Conservation (phyloP, 352 stramenopile species). For the Phytophthora podocarpi region DNA sequence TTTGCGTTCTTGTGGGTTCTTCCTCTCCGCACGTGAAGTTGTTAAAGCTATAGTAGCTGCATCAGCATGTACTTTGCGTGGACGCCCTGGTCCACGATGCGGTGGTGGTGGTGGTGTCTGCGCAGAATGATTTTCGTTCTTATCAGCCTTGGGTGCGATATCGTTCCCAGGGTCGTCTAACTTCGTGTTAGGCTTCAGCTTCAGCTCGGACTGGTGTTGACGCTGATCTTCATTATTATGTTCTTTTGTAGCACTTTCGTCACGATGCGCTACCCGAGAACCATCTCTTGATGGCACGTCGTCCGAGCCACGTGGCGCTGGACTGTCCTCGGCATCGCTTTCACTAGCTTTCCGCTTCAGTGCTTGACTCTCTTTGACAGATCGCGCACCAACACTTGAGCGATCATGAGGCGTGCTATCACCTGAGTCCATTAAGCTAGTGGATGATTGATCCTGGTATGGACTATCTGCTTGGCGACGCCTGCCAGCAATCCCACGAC, state of each 20-base stretch:
- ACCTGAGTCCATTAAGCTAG: conserved; percentile 20
- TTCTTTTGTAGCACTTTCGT: conserved; percentile 5
- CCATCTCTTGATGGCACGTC: conserved; percentile 6
- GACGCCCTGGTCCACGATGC: conserved; percentile 24
- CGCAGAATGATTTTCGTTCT: conserved; percentile 5
- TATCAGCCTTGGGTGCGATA: neutral
- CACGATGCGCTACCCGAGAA: neutral
- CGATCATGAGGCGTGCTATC: conserved; percentile 10
- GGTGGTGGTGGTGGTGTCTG: neutral
- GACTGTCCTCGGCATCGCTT: conserved; percentile 7
- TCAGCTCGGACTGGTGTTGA: neutral
- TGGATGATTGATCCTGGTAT: conserved; percentile 26
- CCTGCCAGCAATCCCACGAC: conserved; percentile 8
- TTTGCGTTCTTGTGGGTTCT: conserved; percentile 13
- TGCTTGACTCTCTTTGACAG: conserved; percentile 1
- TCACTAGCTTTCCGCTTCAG: conserved; percentile 24
- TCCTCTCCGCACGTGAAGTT: conserved; percentile 11
- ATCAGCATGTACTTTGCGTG: conserved; percentile 6
- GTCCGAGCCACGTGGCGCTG: conserved; percentile 1
- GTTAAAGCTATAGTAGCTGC: neutral
- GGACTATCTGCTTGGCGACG: conserved; percentile 6
- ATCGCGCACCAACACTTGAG: neutral
- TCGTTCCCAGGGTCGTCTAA: neutral
- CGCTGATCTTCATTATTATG: neutral
- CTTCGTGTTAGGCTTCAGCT: neutral